Percentiles rank a stretch among this genome's conserved stretches.
Conservation (phyloP, 305 asterid genomes). For the Fraxinus greggii region DNA sequence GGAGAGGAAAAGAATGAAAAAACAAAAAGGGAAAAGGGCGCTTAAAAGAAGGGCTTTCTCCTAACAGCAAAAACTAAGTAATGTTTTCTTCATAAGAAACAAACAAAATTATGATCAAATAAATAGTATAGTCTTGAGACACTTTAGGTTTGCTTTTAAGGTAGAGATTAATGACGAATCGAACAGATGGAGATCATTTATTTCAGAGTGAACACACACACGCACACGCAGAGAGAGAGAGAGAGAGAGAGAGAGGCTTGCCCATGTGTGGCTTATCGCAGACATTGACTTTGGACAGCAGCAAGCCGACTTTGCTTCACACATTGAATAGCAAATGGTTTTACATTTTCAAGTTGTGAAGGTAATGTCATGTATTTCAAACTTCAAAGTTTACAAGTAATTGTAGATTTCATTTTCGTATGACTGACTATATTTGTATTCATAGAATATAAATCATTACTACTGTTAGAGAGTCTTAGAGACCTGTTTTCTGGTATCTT, state of each 20-base stretch:
- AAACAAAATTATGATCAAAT: conserved; percentile 15
- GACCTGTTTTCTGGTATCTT: neutral
- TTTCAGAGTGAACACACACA: neutral
- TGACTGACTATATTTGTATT: neutral
- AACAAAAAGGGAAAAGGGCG: conserved; percentile 28
- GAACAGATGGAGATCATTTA: too few species aligned
- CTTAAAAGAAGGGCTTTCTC: conserved; percentile 30
- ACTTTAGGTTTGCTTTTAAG: conserved; percentile 24
- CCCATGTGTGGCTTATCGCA: conserved; percentile 52
- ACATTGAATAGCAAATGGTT: conserved; percentile 21
- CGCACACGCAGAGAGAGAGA: conserved; percentile 8
- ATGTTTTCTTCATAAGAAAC: conserved; percentile 26
- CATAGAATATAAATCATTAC: neutral
- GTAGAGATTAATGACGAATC: neutral
- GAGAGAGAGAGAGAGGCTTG: conserved; percentile 15
- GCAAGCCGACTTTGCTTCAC: conserved; percentile 38
- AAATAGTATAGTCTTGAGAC: neutral
- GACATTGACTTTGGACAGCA: conserved; percentile 53
- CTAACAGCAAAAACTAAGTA: conserved; percentile 24
- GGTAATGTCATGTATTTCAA: neutral
- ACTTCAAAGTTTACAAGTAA: neutral
- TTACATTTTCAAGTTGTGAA: neutral
- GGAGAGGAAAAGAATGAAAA: conserved; percentile 24
- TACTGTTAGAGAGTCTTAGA: too few species aligned
- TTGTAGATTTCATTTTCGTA: neutral